phyloP scores from a whole-genome alignment of 2,329 filamentous ascomycete genomes.

The Fusarium citri region DNA sequence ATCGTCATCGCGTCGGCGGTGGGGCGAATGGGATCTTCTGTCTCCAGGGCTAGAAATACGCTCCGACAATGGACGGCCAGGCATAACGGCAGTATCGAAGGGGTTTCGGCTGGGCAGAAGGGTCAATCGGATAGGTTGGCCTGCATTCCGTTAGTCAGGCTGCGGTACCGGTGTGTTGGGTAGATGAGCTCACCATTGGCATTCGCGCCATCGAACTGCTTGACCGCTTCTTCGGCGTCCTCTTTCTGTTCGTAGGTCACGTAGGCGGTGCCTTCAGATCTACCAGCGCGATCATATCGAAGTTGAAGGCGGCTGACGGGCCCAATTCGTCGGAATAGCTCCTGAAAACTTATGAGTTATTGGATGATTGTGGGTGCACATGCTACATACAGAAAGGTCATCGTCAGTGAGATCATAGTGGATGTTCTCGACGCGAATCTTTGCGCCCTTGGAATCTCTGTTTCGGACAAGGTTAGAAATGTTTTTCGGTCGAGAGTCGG shows the following conservation, averaged over 20 bases:
- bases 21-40: constrained; percentile 72
- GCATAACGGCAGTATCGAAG: constrained; percentile 67
- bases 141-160: constrained; percentile 52
- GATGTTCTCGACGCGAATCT: constrained; percentile 87
- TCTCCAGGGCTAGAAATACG: constrained; percentile 66
- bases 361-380: not conserved
- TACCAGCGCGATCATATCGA: constrained; percentile 86
- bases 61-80: constrained; percentile 68
- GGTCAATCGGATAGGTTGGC: constrained; percentile 82
- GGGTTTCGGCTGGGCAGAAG: constrained; percentile 71
- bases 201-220: constrained; percentile 89
- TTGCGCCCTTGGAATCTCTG: constrained; percentile 70
- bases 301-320: constrained; percentile 76
- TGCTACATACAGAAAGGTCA: constrained; percentile 75
- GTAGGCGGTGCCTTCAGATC: constrained; percentile 85
- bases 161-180: not conserved
- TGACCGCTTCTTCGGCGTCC: constrained; percentile 80
- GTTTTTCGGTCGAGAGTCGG: constrained; percentile 4
- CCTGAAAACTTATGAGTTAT: constrained; percentile 62
- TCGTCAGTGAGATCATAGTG: constrained; percentile 91
- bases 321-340: constrained; percentile 83
- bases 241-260: constrained; percentile 79
- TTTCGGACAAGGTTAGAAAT: constrained; percentile 24
- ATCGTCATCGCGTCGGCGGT: constrained; percentile 61
- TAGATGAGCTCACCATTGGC: constrained; percentile 71